phyloP scores from a whole-genome alignment of 2,329 filamentous ascomycete species.

The Conoideocrella luteorostrata region DNA sequence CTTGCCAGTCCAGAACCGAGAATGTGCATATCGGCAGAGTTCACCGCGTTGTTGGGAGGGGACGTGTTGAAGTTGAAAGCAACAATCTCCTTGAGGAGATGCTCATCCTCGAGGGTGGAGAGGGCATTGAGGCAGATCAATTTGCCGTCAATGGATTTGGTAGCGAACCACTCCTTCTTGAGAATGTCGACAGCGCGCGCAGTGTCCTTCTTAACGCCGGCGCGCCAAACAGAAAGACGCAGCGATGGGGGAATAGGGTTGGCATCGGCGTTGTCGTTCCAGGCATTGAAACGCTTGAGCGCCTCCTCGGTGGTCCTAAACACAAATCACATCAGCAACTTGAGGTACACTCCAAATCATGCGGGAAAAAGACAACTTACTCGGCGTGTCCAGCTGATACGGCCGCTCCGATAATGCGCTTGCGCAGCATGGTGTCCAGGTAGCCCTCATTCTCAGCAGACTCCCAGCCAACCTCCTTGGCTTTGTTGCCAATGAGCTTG shows the following conservation, averaged over 20 bases:
- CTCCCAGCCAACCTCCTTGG: conserved; percentile 80
- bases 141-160: conserved; percentile 83
- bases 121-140: conserved; percentile 75
- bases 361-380: conserved; percentile 42
- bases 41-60: conserved; percentile 57
- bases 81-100: conserved; percentile 60
- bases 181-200: conserved; percentile 64
- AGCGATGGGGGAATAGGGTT: conserved; percentile 74
- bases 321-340: too few species aligned
- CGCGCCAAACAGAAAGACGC: conserved; percentile 72
- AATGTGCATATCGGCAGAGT: conserved; percentile 80
- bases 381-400: conserved; percentile 69
- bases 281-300: conserved; percentile 72
- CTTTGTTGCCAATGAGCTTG: conserved; percentile 67
- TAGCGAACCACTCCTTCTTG: conserved; percentile 77
- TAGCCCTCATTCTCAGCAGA: conserved; percentile 73
- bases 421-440: conserved; percentile 73
- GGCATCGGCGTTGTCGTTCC: conserved; percentile 60
- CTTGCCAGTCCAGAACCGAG: conserved; percentile 65
- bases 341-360: too few species aligned
- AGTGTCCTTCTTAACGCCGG: conserved; percentile 65
- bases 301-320: conserved; percentile 69
- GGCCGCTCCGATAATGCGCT: conserved; percentile 70
- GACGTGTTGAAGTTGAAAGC: conserved; percentile 72
- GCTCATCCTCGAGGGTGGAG: conserved; percentile 62